Evolutionary conservation across 768 basidiomycete genomes (phyloP).

Genomic region (Leccinum boreale): DNA sequence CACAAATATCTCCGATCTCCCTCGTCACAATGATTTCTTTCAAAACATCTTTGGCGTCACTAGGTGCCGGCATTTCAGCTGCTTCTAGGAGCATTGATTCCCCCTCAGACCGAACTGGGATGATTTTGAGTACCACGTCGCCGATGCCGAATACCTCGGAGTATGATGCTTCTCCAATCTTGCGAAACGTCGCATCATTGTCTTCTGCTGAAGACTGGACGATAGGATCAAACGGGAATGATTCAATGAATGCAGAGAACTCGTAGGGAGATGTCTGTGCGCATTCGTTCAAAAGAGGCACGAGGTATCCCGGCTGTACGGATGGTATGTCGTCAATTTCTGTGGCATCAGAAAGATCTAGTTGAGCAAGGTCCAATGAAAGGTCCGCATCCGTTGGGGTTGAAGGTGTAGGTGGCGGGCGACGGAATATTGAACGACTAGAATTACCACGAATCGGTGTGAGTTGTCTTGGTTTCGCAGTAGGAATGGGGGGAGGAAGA

Average conservation of each 20-base stretch:
- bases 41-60: conserved; percentile 70
- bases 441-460: conserved; percentile 60
- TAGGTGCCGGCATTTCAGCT: conserved; percentile 60
- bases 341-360: conserved; percentile 47
- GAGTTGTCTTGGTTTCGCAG: conserved; percentile 51
- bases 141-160: conserved; percentile 94
- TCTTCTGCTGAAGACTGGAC: conserved; percentile 37
- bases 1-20: conserved; percentile 72
- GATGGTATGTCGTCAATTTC: conserved; percentile 45
- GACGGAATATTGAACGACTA: conserved; percentile 32
- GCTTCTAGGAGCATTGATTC: conserved; percentile 28
- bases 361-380: conserved; percentile 29
- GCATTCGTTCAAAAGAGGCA: conserved; percentile 69
- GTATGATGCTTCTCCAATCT: conserved; percentile 95
- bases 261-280: conserved; percentile 66
- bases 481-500: conserved; percentile 13
- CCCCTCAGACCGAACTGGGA: conserved; percentile 67
- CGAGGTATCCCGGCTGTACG: conserved; percentile 51
- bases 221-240: conserved; percentile 72
- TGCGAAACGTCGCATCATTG: conserved; percentile 52
- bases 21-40: conserved; percentile 78
- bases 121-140: conserved; percentile 86
- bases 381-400: conserved; percentile 51
- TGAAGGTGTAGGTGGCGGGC: conserved; percentile 53
- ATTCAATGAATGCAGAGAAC: conserved; percentile 80